Evolutionary conservation across 495 filamentous ascomycete species (phyloP), one percentile per base, ranked within the genome.

Genomic region (Sordaria brevicollis): DNA sequence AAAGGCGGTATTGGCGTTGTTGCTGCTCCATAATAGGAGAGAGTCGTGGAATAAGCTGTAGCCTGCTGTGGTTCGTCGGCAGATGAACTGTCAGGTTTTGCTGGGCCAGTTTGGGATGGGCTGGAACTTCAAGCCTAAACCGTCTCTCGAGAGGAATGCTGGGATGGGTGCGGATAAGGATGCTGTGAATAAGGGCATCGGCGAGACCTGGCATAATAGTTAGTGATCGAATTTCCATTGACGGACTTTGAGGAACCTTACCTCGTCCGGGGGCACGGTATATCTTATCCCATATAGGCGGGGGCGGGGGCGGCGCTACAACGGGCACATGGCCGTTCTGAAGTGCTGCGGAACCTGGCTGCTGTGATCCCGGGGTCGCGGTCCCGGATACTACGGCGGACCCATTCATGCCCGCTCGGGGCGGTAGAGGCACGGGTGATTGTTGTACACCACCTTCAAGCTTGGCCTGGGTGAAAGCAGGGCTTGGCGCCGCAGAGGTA

Each of bases 11-110:
- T 21, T 73, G 70, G 10, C 78, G 76, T 31, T 74, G 86, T 65
- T 86, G 81, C 31, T 85, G 80, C 17, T 88, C 84, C 19, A 84
- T 74, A 4, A 62, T 62, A 0, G 84, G 70, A 2, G 86, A 84
- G 36, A 94, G 77, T 8, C 83, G 84, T 0, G 90, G 89, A 33
- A 82, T 82, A 65, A 94, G 82, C 68, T 91, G 89, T 36, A 94
- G 74, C 68, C 87, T 87, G 75, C 84, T 84, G 71, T 93, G 88
- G 10, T 82, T 85, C 2, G 83, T 71, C 1, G 90, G 89, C 10
- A 93, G 80, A 57, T 86, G 87, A 31, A 93, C 76, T 6, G 90
- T 89, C 62, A 92, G 76, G 21, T 87, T 90, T 70, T 93, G 90
- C 68, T 92, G 89, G 17, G 86, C 81, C 68, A 88, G 75, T 35